These are phyloP conservation scores for Delonix regia DNA, from an alignment of 306 rosid species.

Conservation along the genomic window DNA sequence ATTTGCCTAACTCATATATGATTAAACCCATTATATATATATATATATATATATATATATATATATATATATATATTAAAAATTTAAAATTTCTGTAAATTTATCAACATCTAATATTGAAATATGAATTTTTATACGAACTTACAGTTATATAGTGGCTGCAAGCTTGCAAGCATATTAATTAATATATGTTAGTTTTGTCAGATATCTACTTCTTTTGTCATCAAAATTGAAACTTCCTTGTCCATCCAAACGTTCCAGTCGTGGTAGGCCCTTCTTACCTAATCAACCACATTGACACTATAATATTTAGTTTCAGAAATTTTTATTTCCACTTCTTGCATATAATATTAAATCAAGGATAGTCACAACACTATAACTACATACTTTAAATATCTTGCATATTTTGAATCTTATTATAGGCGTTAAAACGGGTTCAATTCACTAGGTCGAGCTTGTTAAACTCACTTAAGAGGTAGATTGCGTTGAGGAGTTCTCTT, in stretches of 20 bases:
- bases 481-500: too few relatives aligned
- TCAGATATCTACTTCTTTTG: background rate
- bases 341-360: background rate
- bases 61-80: too few relatives aligned
- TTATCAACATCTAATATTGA: too few relatives aligned
- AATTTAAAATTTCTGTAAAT: too few relatives aligned
- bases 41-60: too few relatives aligned
- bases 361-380: too few relatives aligned
- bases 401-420: too few relatives aligned
- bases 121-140: background rate
- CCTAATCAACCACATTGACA: slow-evolving; percentile 16
- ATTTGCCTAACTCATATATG: background rate
- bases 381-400: too few relatives aligned
- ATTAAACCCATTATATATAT: background rate
- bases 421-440: too few relatives aligned
- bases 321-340: too few relatives aligned
- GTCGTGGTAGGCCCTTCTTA: slow-evolving; percentile 6
- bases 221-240: slow-evolving; percentile 16
- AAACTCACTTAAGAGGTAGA: too few relatives aligned
- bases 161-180: slow-evolving; percentile 45
- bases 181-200: background rate
- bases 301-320: slow-evolving; percentile 15
- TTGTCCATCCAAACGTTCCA: slow-evolving; percentile 19
- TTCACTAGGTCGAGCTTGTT: too few relatives aligned
- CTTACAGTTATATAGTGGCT: slow-evolving; percentile 7